A percentile compares a stretch with the other conserved stretches of the same genome.
phyloP scores from a whole-genome alignment of 2,329 filamentous ascomycete genomes.

The Diplocarpon mali region DNA sequence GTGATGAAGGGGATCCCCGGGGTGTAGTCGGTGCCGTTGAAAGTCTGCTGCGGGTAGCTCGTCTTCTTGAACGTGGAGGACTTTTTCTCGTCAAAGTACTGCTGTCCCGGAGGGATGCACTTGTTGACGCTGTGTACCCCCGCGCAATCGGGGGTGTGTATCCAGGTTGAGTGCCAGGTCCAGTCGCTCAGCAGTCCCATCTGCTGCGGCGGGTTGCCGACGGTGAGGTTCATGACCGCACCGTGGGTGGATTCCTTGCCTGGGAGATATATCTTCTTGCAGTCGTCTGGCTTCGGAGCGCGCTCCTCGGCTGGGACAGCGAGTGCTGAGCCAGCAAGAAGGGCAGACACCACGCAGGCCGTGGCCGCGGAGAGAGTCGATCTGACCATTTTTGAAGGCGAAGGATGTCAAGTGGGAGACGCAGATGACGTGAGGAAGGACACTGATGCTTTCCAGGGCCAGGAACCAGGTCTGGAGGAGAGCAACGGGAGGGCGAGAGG shows the following conservation, averaged over 20 bases:
- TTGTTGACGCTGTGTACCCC: conserved; percentile 3
- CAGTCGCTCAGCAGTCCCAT: conserved; percentile 7
- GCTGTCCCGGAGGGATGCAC: conserved; percentile 5
- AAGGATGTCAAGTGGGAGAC: neutral
- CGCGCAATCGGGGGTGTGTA: conserved; percentile 7
- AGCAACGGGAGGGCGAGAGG: neutral
- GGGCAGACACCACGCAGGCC: conserved; percentile 2
- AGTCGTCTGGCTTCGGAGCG: neutral
- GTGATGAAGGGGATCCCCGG: conserved; percentile 4
- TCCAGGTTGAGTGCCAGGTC: conserved; percentile 7
- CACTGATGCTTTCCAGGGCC: neutral
- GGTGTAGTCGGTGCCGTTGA: conserved; percentile 7
- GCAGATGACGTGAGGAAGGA: neutral
- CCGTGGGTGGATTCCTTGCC: conserved; percentile 6
- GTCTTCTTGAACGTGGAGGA: conserved; percentile 4
- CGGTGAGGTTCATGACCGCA: conserved; percentile 5
- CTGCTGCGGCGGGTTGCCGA: conserved; percentile 5
- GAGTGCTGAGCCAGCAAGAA: conserved; percentile 1
- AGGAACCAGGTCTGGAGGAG: neutral
- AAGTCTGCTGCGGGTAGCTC: neutral
- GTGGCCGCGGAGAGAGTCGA: conserved; percentile 1
- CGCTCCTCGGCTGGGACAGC: conserved; percentile 1
- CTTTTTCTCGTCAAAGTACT: conserved; percentile 4
- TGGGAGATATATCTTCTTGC: conserved; percentile 6
- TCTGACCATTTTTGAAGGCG: conserved; percentile 6